phyloP scores from a whole-genome alignment of 371 early-diverging fungal genomes.

The Cladochytrium tenue region DNA sequence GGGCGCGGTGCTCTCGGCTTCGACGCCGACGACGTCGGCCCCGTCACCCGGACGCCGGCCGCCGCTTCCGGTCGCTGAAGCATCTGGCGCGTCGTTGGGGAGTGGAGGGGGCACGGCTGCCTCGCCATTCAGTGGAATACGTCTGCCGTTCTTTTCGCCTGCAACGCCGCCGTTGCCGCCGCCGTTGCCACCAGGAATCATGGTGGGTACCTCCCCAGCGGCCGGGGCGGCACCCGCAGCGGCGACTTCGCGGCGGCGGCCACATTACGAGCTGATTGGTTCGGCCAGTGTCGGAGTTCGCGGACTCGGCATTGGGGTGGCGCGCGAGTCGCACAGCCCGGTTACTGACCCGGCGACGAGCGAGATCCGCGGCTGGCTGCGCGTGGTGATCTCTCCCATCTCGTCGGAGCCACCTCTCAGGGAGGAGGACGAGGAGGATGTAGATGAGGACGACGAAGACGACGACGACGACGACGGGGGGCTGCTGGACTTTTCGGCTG shows the following conservation, averaged over 20 bases:
- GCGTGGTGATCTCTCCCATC: conserved; percentile 29
- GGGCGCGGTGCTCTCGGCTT: background rate
- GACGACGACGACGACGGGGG: background rate
- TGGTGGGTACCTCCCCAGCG: background rate
- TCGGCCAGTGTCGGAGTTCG: conserved; percentile 16
- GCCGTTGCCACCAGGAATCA: background rate
- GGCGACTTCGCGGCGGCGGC: background rate
- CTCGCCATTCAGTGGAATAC: background rate
- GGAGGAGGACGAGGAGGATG: conserved; percentile 8
- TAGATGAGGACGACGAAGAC: conserved; percentile 7
- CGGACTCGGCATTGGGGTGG: conserved; percentile 17
- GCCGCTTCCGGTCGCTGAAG: background rate
- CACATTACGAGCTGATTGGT: conserved; percentile 29
- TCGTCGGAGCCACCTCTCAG: conserved; percentile 11
- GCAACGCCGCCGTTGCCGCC: conserved; percentile 3
- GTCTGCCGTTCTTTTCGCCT: conserved; percentile 2
- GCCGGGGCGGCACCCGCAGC: background rate
- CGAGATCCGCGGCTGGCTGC: conserved; percentile 16
- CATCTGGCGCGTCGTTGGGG: background rate
- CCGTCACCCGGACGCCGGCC: background rate
- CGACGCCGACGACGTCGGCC: background rate
- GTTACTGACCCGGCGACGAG: conserved; percentile 19
- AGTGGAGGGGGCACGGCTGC: background rate
- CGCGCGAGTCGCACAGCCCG: conserved; percentile 18
- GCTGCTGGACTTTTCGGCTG: background rate